phyloP scores from a whole-genome alignment of 164 flowering plant species.

The Amborella trichopoda region DNA sequence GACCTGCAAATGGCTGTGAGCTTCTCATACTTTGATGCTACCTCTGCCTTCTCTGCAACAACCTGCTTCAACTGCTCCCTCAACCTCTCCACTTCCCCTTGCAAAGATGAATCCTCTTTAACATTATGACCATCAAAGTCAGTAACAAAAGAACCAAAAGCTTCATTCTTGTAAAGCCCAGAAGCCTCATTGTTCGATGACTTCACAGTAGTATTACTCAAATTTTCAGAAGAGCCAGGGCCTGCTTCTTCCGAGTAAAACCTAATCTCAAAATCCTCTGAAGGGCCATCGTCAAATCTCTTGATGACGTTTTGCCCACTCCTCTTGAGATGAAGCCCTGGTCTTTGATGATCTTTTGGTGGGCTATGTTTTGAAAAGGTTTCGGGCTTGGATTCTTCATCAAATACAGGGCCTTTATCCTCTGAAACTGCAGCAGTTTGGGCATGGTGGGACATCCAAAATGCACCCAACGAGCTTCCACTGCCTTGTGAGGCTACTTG shows the following conservation, averaged over 20 bases:
- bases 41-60: constrained; percentile 63
- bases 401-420: constrained; percentile 42
- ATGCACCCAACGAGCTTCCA: constrained; percentile 60
- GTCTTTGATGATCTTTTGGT: constrained; percentile 14
- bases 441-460: constrained; percentile 90
- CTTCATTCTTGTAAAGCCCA: constrained; percentile 27
- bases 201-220: constrained; percentile 12
- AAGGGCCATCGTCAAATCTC: constrained; percentile 18
- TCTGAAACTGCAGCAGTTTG: constrained; percentile 27
- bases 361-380: constrained; percentile 16
- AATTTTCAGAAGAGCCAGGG: constrained; percentile 5
- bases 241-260: constrained; percentile 28
- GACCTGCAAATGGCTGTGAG: constrained; percentile 86
- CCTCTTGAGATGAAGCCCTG: constrained; percentile 13
- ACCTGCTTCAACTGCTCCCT: constrained; percentile 59
- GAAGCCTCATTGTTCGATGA: constrained; percentile 23
- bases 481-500: constrained; percentile 20
- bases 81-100: constrained; percentile 61
- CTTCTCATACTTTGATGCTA: constrained; percentile 81
- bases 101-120: constrained; percentile 27
- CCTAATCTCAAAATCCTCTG: constrained; percentile 43
- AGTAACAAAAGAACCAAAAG: constrained; percentile 69
- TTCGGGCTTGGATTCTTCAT: constrained; percentile 34
- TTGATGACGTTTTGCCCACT: constrained; percentile 17
- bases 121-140: constrained; percentile 62